These are phyloP conservation scores for Chalara sp. DNA, from an alignment of 2,329 filamentous ascomycete species.

Conservation along the genomic window DNA sequence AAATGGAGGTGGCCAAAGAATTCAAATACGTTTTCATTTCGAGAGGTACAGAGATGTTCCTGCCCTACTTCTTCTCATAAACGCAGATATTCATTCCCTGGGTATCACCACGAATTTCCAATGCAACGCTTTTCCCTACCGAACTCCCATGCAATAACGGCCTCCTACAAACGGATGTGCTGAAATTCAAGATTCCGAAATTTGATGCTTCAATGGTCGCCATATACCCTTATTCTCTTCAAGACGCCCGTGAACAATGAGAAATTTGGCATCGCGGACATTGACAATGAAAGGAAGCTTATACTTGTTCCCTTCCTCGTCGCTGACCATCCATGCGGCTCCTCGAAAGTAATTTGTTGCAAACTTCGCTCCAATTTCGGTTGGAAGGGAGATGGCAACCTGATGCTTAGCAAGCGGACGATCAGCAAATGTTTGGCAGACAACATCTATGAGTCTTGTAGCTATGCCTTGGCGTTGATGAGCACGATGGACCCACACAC, in stretches of 20 bases:
- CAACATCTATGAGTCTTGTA: conserved; percentile 47
- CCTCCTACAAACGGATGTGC: no score
- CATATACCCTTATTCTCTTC: neutral
- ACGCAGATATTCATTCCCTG: no score
- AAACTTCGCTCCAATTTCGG: conserved; percentile 49
- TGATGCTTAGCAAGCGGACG: conserved; percentile 45
- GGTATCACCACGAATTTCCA: no score
- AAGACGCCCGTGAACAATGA: neutral
- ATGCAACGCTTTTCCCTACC: no score
- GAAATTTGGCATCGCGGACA: neutral
- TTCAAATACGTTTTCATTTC: no score
- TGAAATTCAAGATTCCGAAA: neutral
- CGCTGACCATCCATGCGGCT: neutral
- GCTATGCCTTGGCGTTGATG: conserved; percentile 52
- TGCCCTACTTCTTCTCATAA: no score
- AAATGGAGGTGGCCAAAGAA: no score
- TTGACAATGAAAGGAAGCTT: neutral
- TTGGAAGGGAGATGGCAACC: conserved; percentile 62
- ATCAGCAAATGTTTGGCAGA: conserved; percentile 45
- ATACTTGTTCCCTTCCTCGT: neutral
- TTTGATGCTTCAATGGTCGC: neutral
- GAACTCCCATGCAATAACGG: no score
- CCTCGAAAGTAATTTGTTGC: conserved; percentile 38
- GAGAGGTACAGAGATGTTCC: no score
- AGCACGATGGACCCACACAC: conserved; percentile 56